These are phyloP conservation scores for Hypoxylon crocopeplum DNA, from an alignment of 495 filamentous ascomycete genomes.

Conservation along the genomic window DNA sequence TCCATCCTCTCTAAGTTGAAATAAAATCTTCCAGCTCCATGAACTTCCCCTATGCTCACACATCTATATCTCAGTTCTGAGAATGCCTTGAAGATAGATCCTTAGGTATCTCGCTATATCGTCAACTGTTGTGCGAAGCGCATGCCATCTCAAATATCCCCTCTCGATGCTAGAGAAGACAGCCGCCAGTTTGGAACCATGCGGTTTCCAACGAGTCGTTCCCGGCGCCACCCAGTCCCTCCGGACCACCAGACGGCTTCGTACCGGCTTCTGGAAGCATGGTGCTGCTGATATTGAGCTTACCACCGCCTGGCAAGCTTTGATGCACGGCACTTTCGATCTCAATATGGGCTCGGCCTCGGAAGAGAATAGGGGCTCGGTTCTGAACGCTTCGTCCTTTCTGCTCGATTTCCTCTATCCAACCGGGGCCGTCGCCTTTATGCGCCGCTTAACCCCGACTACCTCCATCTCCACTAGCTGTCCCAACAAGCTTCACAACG, in stretches of 20 bases:
- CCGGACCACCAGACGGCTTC: slow-evolving; percentile 65
- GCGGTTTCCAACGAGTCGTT: slow-evolving; percentile 70
- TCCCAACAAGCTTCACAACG: slow-evolving; percentile 16
- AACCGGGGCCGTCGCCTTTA: slow-evolving; percentile 54
- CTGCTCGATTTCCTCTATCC: slow-evolving; percentile 73
- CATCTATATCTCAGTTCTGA: slow-evolving; percentile 5
- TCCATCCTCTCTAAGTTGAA: too few relatives aligned
- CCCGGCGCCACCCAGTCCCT: slow-evolving; percentile 61
- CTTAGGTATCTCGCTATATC: not conserved
- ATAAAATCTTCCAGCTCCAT: too few relatives aligned
- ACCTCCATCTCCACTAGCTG: slow-evolving; percentile 15
- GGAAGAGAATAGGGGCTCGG: slow-evolving; percentile 26
- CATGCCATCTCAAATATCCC: not conserved
- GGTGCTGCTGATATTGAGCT: slow-evolving; percentile 64
- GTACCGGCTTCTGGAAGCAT: slow-evolving; percentile 72
- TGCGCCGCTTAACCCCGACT: slow-evolving; percentile 47
- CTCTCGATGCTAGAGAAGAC: slow-evolving; percentile 83
- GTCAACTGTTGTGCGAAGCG: slow-evolving; percentile 2
- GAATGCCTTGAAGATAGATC: slow-evolving; percentile 8
- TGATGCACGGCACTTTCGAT: slow-evolving; percentile 42
- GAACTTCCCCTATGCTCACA: too few relatives aligned
- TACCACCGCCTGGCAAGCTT: slow-evolving; percentile 52
- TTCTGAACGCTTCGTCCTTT: slow-evolving; percentile 48
- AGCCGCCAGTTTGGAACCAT: slow-evolving; percentile 77
- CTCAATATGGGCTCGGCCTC: slow-evolving; percentile 5